phyloP scores from a whole-genome alignment of 108 stramenopile genomes.

The Fistulifera pelliculosa region DNA sequence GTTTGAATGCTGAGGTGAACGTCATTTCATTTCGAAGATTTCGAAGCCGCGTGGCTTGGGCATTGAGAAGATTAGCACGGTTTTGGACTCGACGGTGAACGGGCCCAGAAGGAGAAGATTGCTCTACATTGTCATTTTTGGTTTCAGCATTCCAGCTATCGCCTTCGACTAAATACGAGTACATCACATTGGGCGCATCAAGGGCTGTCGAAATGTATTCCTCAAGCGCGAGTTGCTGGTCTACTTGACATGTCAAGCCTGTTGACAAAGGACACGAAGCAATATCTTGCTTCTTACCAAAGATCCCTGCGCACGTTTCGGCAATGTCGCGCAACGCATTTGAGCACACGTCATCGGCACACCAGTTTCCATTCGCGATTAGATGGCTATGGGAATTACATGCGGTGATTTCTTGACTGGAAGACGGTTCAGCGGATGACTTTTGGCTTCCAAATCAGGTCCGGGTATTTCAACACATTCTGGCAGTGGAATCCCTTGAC shows the following conservation, averaged over 20 bases:
- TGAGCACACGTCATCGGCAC: conserved; percentile 38
- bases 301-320: conserved; percentile 31
- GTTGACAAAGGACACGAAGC: background rate
- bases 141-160: conserved; percentile 5
- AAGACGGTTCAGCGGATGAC: background rate
- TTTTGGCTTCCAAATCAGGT: background rate
- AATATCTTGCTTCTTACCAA: conserved; percentile 14
- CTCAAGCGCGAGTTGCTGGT: conserved; percentile 10
- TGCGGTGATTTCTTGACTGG: too few species aligned
- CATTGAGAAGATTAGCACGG: conserved; percentile 17
- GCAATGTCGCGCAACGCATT: conserved; percentile 30
- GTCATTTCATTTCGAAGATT: conserved; percentile 38
- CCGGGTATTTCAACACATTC: background rate
- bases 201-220: conserved; percentile 25
- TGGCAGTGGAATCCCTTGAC: background rate
- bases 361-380: conserved; percentile 10
- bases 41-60: conserved; percentile 15
- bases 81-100: conserved; percentile 14
- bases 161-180: conserved; percentile 11
- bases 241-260: background rate
- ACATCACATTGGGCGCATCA: conserved; percentile 14
- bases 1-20: conserved; percentile 14
- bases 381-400: too few species aligned
- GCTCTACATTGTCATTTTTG: conserved; percentile 2
- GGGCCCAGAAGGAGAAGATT: background rate